Evolutionary conservation across 1,139 yeast genomes (phyloP).

Genomic region (Hyphopichia wangnamkhiaoensis): DNA sequence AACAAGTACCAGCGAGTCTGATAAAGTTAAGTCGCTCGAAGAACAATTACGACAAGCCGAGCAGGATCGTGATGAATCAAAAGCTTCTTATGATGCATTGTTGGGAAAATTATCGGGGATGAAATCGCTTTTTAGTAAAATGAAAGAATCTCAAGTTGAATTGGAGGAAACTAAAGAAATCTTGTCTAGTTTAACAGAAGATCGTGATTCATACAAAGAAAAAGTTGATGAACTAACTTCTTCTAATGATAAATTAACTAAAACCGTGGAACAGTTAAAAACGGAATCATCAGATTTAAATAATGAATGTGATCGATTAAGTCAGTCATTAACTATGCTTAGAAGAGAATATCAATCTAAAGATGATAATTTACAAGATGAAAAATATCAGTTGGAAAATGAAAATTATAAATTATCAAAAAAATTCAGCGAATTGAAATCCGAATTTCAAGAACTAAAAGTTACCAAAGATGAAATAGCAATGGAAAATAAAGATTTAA

Average conservation of each 20-base stretch:
- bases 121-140: slow-evolving; percentile 72
- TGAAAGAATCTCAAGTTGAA: slow-evolving; percentile 76
- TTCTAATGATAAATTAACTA: slow-evolving; percentile 12
- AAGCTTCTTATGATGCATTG: slow-evolving; percentile 72
- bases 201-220: slow-evolving; percentile 26
- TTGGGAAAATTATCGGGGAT: slow-evolving; percentile 76
- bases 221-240: slow-evolving; percentile 12
- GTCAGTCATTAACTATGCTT: slow-evolving; percentile 47
- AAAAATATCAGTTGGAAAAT: slow-evolving; percentile 47
- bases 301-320: slow-evolving; percentile 65
- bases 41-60: slow-evolving; percentile 15
- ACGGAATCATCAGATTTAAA: slow-evolving; percentile 59
- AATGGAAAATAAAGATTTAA: slow-evolving; percentile 43
- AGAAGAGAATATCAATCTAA: slow-evolving; percentile 49
- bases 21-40: slow-evolving; percentile 7
- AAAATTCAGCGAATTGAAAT: slow-evolving; percentile 40
- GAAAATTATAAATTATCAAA: slow-evolving; percentile 33
- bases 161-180: slow-evolving; percentile 56
- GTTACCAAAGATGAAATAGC: slow-evolving; percentile 50
- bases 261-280: slow-evolving; percentile 30
- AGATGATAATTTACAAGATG: slow-evolving; percentile 45
- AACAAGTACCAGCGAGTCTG: slow-evolving; percentile 1
- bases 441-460: slow-evolving; percentile 47
- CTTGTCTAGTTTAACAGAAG: slow-evolving; percentile 26
- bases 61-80: slow-evolving; percentile 63